phyloP scores from a whole-genome alignment of 2,329 filamentous ascomycete genomes.

The Dryadomyces quercivorus region DNA sequence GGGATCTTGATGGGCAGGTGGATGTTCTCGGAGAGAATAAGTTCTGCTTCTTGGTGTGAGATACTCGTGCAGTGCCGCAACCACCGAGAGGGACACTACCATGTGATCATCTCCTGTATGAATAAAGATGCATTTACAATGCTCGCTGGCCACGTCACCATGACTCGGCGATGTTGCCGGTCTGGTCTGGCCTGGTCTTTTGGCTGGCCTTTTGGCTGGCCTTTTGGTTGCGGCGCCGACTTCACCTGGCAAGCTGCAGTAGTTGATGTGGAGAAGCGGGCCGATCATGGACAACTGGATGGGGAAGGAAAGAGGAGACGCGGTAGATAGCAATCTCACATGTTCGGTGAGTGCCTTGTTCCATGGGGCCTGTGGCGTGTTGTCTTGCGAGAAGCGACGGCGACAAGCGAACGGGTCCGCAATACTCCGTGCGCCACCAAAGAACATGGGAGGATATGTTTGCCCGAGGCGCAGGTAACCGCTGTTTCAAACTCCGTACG shows the following conservation, averaged over 20 bases:
- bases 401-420: not conserved
- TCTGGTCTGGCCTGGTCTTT: no score
- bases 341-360: not conserved
- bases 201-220: no score
- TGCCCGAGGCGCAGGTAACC: not conserved
- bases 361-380: not conserved
- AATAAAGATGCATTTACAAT: not conserved
- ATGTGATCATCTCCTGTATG: no score
- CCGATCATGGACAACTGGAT: not conserved
- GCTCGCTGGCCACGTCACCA: not conserved
- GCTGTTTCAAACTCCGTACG: not conserved
- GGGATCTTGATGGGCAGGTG: not conserved
- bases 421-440: not conserved
- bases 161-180: not conserved
- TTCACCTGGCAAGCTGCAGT: no score
- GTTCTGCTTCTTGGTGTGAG: no score
- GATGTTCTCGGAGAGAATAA: no score
- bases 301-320: not conserved
- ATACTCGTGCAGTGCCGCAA: no score
- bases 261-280: not conserved
- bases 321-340: not conserved
- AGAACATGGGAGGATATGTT: not conserved
- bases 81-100: no score
- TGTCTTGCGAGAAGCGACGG: not conserved
- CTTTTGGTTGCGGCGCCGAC: no score